A percentile compares a stretch with the other conserved stretches of the same genome.
These are phyloP conservation scores for Dactylellina parvicollis DNA, from an alignment of 2,329 filamentous ascomycete genomes.

Conservation along the genomic window DNA sequence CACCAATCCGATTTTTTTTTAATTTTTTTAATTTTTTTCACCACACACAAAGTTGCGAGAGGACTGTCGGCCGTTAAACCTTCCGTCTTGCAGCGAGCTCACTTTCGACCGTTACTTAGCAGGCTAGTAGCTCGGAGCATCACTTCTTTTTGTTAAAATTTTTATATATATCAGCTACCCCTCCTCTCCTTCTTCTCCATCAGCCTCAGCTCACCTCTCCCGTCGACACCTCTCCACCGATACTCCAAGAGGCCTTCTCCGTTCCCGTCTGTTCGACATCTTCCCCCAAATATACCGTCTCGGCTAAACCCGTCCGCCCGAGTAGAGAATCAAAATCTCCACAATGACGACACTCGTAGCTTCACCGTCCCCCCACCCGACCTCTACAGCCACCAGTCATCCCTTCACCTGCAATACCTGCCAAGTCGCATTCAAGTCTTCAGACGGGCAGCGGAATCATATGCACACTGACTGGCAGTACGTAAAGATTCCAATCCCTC, in stretches of 20 bases:
- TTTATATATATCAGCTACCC: not conserved
- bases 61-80: conserved; percentile 4
- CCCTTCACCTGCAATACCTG: conserved; percentile 99
- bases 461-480: conserved; percentile 99
- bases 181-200: conserved; percentile 1
- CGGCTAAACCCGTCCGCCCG: not conserved
- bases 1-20: not conserved
- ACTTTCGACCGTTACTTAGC: too few species aligned
- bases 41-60: conserved; percentile 25
- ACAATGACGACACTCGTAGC: conserved; percentile 51
- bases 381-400: conserved; percentile 65
- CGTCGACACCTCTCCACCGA: not conserved
- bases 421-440: conserved; percentile 93
- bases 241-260: too few species aligned
- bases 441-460: conserved; percentile 89
- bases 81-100: conserved; percentile 18
- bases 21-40: conserved; percentile 18
- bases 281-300: not conserved
- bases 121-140: too few species aligned
- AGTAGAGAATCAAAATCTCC: not conserved
- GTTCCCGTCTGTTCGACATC: not conserved
- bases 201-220: not conserved
- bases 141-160: not conserved
- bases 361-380: conserved; percentile 33
- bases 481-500: conserved; percentile 61